Base-by-base conservation (phyloP, 495 filamentous ascomycete species). In the Jackrogersella multiformis region DNA sequence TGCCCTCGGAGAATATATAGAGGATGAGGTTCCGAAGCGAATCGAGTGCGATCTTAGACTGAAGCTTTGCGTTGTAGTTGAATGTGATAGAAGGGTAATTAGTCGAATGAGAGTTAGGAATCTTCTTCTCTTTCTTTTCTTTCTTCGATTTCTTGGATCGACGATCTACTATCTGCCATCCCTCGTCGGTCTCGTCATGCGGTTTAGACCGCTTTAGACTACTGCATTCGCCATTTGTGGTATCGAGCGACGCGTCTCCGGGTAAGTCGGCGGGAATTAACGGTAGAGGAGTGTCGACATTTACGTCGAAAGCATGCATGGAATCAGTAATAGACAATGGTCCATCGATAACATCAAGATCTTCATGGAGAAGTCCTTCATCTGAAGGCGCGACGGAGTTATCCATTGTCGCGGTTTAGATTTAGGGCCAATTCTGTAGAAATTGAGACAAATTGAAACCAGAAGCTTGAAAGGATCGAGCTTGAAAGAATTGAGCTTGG, bases 1-100 rank as follows among this genome's bases (percentile, higher is more conserved):
- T 62, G 0, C 90, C 95, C 75, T 97, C 93, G 39, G 93, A 92
- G 58, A 97, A 87, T 57, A 96, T 86, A 77, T 97, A 98, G n/a
- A 97, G 81, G 4, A 93, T 81, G 35, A 99, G 78, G 30, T 84
- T 85, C 70, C 97, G 94, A 16, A 99, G 76, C 66, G 95, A 90
- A 21, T 85, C 82, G 42, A 97, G 85, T 38, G 89, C 90, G 68
- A 97, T 88, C 55, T 87, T 88, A 7, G 85, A 80, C 63, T 91
- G 87, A n/a, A 97, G 75, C 56, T 86, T 87, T 51, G 84, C 78
- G 12, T 88, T 83, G 23, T 88, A 80, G 5, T 88, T 87, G 67
- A 93, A 89, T 5, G 79, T 83, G 45, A 97, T 85, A 41, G 83
- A 80, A 5, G 94, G 93, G 74, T 95, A 95, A 66, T 90, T 90